Evolutionary conservation across 352 stramenopile species (phyloP).

Genomic region (Pythium coloratum): DNA sequence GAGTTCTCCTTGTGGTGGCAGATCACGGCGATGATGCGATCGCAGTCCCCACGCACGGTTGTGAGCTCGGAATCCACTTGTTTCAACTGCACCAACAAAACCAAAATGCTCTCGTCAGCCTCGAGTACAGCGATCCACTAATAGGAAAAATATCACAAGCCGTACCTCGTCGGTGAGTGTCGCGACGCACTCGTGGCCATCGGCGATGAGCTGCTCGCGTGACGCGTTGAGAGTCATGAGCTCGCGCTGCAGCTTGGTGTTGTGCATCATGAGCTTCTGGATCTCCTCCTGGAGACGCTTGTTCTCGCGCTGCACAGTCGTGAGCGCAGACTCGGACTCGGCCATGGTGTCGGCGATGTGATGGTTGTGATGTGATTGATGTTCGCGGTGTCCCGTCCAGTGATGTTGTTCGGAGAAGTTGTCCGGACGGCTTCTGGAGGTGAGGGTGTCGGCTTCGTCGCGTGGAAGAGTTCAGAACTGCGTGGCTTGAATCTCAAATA

Average conservation of each 20-base stretch:
- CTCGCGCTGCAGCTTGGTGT: constrained; percentile 67
- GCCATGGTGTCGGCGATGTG: not conserved
- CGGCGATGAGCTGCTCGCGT: constrained; percentile 42
- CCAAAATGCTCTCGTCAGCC: not conserved
- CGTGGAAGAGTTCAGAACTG: not conserved
- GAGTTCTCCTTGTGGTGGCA: constrained; percentile 25
- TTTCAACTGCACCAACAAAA: constrained; percentile 18
- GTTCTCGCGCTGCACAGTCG: constrained; percentile 52
- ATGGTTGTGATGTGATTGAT: not conserved
- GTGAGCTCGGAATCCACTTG: constrained; percentile 23
- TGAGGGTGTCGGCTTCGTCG: not conserved
- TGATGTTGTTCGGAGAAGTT: not conserved
- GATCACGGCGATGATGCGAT: constrained; percentile 29
- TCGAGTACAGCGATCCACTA: no score
- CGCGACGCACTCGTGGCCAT: constrained; percentile 41
- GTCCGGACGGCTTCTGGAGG: not conserved
- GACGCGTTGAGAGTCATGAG: constrained; percentile 48
- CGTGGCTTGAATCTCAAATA: not conserved
- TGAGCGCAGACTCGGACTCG: constrained; percentile 15
- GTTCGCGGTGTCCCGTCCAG: not conserved
- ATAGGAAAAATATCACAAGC: not conserved
- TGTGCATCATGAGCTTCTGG: constrained; percentile 53
- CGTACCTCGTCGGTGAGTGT: constrained; percentile 47
- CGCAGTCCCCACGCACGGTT: constrained; percentile 22
- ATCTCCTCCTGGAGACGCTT: constrained; percentile 56